Percentiles rank a stretch among this genome's conserved stretches.
These are phyloP conservation scores for Jacaranda mimosifolia DNA, from an alignment of 257 asterid genomes.

Conservation along the genomic window DNA sequence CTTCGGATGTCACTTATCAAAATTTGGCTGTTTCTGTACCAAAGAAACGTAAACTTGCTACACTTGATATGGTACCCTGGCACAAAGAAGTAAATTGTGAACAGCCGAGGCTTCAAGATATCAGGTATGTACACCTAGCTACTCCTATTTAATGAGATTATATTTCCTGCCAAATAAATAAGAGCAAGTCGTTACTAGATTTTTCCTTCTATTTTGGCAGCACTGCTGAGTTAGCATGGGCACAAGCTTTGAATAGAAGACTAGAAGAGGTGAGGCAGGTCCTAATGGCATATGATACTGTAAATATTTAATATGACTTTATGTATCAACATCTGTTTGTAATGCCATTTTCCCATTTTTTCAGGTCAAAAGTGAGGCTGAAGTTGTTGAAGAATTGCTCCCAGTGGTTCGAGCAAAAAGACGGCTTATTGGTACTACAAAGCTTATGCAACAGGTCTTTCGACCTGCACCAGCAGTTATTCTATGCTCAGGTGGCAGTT, in stretches of 20 bases:
- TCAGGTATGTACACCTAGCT: constrained; percentile 52
- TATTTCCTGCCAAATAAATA: neutral
- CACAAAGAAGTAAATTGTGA: constrained; percentile 60
- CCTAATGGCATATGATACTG: constrained; percentile 19
- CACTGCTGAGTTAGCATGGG: constrained; percentile 64
- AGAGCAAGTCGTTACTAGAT: constrained; percentile 16
- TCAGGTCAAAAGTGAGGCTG: constrained; percentile 60
- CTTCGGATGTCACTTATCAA: constrained; percentile 45
- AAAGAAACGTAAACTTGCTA: constrained; percentile 63
- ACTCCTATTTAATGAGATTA: neutral
- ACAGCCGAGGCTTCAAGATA: constrained; percentile 45
- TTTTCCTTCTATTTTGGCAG: constrained; percentile 44
- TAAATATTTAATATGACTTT: neutral
- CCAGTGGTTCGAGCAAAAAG: constrained; percentile 62
- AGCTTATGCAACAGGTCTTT: constrained; percentile 73
- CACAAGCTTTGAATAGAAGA: constrained; percentile 57
- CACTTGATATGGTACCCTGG: constrained; percentile 68
- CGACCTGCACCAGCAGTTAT: constrained; percentile 57
- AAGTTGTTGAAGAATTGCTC: constrained; percentile 44
- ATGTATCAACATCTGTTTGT: constrained; percentile 8
- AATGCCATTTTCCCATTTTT: constrained; percentile 17
- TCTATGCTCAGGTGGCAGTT: constrained; percentile 59
- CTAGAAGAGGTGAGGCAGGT: constrained; percentile 61
- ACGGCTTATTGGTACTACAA: constrained; percentile 65
- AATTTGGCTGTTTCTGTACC: constrained; percentile 46